These are phyloP conservation scores for Trichocladium uniseriatum DNA, from an alignment of 495 filamentous ascomycete genomes.

Conservation along the genomic window DNA sequence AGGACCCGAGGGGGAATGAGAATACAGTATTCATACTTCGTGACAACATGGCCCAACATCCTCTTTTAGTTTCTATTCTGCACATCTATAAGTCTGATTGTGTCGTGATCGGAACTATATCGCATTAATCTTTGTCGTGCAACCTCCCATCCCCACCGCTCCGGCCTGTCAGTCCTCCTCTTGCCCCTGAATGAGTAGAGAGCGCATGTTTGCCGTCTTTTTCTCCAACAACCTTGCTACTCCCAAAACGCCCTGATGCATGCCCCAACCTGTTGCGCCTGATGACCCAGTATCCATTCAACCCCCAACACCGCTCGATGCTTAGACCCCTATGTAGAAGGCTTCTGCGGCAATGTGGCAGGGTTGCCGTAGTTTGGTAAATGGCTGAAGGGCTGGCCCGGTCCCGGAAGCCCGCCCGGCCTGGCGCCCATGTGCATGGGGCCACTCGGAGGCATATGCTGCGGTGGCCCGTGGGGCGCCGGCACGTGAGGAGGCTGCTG, in stretches of 20 bases:
- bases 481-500: slow-evolving; percentile 8
- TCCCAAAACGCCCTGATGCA: slow-evolving; percentile 23
- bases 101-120: not conserved
- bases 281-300: slow-evolving; percentile 13
- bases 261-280: slow-evolving; percentile 14
- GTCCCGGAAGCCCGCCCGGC: slow-evolving; percentile 24
- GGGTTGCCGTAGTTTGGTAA: slow-evolving; percentile 48
- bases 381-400: slow-evolving; percentile 35
- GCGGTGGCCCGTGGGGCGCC: slow-evolving; percentile 14
- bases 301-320: slow-evolving; percentile 6
- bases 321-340: slow-evolving; percentile 27
- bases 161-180: too few relatives aligned
- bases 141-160: too few relatives aligned
- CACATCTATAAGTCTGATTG: slow-evolving; percentile 17
- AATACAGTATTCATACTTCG: not conserved
- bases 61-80: slow-evolving; percentile 12
- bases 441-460: slow-evolving; percentile 29
- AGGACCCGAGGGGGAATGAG: not conserved
- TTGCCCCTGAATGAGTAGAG: too few relatives aligned
- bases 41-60: not conserved
- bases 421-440: slow-evolving; percentile 33
- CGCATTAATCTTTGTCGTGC: not conserved
- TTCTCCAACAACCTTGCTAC: slow-evolving; percentile 4
- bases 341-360: slow-evolving; percentile 48
- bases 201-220: too few relatives aligned